Conservation (phyloP, 495 filamentous ascomycete species). For the Antarctomyces pellizariae region DNA sequence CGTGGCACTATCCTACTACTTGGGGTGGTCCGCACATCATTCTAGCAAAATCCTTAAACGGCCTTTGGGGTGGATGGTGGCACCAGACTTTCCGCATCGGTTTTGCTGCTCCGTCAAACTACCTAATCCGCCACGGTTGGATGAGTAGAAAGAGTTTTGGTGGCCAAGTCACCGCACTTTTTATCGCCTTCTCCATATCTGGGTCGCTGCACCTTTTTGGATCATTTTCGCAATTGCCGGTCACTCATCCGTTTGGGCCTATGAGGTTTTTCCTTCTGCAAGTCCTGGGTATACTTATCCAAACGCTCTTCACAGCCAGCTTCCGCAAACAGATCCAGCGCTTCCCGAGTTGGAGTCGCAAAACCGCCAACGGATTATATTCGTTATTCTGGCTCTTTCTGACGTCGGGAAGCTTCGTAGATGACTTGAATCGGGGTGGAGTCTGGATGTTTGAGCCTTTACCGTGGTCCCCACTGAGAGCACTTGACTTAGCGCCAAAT, state of each 20-base stretch:
- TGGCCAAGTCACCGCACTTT: conserved; percentile 8
- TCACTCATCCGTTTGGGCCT: conserved; percentile 16
- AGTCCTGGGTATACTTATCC: conserved; percentile 27
- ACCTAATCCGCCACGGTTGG: conserved; percentile 21
- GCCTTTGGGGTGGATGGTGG: conserved; percentile 73
- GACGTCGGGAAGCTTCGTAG: conserved; percentile 26
- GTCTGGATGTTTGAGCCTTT: conserved; percentile 47
- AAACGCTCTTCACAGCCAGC: conserved; percentile 12
- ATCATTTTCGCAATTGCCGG: conserved; percentile 25
- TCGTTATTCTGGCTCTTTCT: conserved; percentile 30
- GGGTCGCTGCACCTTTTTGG: conserved; percentile 35
- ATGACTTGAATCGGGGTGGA: conserved; percentile 37
- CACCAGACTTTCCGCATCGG: conserved; percentile 65
- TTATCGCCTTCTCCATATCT: conserved; percentile 32
- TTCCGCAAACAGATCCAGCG: conserved; percentile 6
- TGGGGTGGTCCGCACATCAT: conserved; percentile 35
- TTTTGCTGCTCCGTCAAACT: conserved; percentile 34
- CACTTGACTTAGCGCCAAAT: conserved; percentile 23
- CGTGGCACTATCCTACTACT: conserved; percentile 41
- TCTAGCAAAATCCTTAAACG: conserved; percentile 40
- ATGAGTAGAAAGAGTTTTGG: conserved; percentile 5
- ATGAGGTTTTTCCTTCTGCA: conserved; percentile 33
- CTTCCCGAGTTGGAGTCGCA: conserved; percentile 18
- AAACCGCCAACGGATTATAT: conserved; percentile 26
- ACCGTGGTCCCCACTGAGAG: conserved; percentile 34